Percentiles rank a stretch among this genome's conserved stretches.
These are phyloP conservation scores for Fusarium duplospermum DNA, from an alignment of 2,329 filamentous ascomycete species.

Conservation along the genomic window DNA sequence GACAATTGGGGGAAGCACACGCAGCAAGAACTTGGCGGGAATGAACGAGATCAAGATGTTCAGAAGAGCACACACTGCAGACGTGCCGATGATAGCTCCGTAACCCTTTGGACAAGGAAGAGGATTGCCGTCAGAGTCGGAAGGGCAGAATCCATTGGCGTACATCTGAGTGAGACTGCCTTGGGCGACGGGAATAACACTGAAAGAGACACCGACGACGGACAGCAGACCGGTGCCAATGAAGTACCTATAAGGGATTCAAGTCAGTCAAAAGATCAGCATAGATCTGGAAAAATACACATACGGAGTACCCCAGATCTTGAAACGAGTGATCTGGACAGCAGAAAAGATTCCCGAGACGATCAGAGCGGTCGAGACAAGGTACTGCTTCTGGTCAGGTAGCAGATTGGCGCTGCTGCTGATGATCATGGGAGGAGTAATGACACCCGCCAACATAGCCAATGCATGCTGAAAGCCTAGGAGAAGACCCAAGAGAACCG, in stretches of 20 bases:
- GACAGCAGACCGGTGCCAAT: slow-evolving; percentile 84
- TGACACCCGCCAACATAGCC: slow-evolving; percentile 80
- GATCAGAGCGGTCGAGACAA: slow-evolving; percentile 82
- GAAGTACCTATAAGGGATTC: slow-evolving; percentile 67
- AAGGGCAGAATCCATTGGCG: slow-evolving; percentile 73
- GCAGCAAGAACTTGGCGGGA: slow-evolving; percentile 74
- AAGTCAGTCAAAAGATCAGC: not conserved
- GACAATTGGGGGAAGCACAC: slow-evolving; percentile 82
- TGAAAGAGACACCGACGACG: slow-evolving; percentile 71
- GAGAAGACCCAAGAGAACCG: slow-evolving; percentile 77
- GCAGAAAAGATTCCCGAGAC: slow-evolving; percentile 80
- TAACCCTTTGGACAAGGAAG: slow-evolving; percentile 82
- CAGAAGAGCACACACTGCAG: slow-evolving; percentile 72
- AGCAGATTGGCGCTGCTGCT: slow-evolving; percentile 72
- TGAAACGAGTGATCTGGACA: slow-evolving; percentile 82
- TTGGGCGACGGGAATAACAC: slow-evolving; percentile 57
- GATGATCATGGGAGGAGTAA: slow-evolving; percentile 83
- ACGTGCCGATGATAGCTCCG: slow-evolving; percentile 77
- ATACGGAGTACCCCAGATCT: slow-evolving; percentile 73
- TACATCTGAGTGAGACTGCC: slow-evolving; percentile 85
- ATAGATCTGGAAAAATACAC: slow-evolving; percentile 18
- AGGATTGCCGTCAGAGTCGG: slow-evolving; percentile 69
- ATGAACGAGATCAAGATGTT: slow-evolving; percentile 82
- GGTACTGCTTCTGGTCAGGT: slow-evolving; percentile 74
- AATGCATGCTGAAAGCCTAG: slow-evolving; percentile 84